Percentiles rank a stretch among this genome's conserved stretches.
Evolutionary conservation across 306 rosid species (phyloP).

Genomic region (Glycine latifolia): DNA sequence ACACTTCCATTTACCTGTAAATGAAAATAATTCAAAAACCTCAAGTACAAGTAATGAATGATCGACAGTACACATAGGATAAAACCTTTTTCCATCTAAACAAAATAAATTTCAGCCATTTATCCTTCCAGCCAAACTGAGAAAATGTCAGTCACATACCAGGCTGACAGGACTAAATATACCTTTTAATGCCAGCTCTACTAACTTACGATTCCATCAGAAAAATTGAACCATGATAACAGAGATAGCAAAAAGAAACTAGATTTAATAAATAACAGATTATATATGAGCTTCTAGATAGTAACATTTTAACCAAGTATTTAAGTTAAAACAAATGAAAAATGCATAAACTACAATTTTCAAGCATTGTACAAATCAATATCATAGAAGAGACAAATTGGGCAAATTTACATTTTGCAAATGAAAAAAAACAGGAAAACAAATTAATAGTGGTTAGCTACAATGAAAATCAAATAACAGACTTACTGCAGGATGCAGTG

Average conservation of each 20-base stretch:
- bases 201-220: neutral
- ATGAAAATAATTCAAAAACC: conserved; percentile 40
- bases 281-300: conserved; percentile 32
- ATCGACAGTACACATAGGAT: conserved; percentile 11
- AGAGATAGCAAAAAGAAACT: conserved; percentile 29
- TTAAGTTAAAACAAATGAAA: conserved; percentile 36
- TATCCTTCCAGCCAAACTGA: conserved; percentile 3
- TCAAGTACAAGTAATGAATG: conserved; percentile 19
- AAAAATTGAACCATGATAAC: conserved; percentile 27
- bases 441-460: conserved; percentile 15
- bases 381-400: conserved; percentile 10
- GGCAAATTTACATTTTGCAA: conserved; percentile 28
- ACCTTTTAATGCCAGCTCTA: neutral
- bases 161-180: conserved; percentile 28
- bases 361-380: conserved; percentile 14
- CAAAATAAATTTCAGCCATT: conserved; percentile 15
- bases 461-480: conserved; percentile 25
- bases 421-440: conserved; percentile 2
- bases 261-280: neutral
- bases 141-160: conserved; percentile 5
- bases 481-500: conserved; percentile 98
- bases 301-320: conserved; percentile 10
- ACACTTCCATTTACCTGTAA: conserved; percentile 88
- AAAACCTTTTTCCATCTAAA: conserved; percentile 36
- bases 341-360: conserved; percentile 28